These are phyloP conservation scores for Elsinoe fawcettii DNA, from an alignment of 2,329 filamentous ascomycete species.

Conservation along the genomic window DNA sequence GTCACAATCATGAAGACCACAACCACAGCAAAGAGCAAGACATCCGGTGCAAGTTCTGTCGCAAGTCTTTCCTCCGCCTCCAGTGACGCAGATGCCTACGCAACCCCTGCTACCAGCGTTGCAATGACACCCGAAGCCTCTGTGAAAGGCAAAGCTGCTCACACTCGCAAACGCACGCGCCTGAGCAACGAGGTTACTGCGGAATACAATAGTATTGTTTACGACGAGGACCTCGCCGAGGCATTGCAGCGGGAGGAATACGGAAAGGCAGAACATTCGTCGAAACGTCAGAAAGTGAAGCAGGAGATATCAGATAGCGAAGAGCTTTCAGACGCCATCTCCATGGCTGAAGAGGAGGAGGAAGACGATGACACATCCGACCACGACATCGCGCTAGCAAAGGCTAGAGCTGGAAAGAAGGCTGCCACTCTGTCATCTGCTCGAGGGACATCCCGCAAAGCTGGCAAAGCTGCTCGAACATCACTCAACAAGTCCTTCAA, in stretches of 20 bases:
- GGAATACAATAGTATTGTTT: slow-evolving; percentile 21
- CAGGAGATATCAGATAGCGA: slow-evolving; percentile 4
- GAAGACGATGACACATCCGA: slow-evolving; percentile 21
- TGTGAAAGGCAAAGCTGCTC: slow-evolving; percentile 24
- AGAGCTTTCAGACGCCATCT: slow-evolving; percentile 14
- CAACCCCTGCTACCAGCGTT: slow-evolving; percentile 56
- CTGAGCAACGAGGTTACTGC: slow-evolving; percentile 23
- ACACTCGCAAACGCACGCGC: slow-evolving; percentile 26
- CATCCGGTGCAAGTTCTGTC: slow-evolving; percentile 9
- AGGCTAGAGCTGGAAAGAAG: slow-evolving; percentile 19
- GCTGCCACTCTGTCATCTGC: background rate
- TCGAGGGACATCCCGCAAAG: slow-evolving; percentile 21
- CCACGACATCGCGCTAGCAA: slow-evolving; percentile 8
- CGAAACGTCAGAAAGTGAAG: slow-evolving; percentile 22
- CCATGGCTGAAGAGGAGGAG: slow-evolving; percentile 21
- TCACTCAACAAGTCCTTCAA: slow-evolving; percentile 27
- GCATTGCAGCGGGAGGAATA: slow-evolving; percentile 33
- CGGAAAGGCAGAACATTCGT: slow-evolving; percentile 18
- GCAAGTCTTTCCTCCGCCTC: slow-evolving; percentile 19
- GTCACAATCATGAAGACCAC: slow-evolving; percentile 8
- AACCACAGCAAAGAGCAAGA: background rate
- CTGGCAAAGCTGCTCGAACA: slow-evolving; percentile 6
- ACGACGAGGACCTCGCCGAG: slow-evolving; percentile 27
- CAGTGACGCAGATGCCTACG: slow-evolving; percentile 39
- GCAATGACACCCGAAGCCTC: slow-evolving; percentile 47